phyloP scores from a whole-genome alignment of 2,329 filamentous ascomycete species.

The Verruconis gallopava region DNA sequence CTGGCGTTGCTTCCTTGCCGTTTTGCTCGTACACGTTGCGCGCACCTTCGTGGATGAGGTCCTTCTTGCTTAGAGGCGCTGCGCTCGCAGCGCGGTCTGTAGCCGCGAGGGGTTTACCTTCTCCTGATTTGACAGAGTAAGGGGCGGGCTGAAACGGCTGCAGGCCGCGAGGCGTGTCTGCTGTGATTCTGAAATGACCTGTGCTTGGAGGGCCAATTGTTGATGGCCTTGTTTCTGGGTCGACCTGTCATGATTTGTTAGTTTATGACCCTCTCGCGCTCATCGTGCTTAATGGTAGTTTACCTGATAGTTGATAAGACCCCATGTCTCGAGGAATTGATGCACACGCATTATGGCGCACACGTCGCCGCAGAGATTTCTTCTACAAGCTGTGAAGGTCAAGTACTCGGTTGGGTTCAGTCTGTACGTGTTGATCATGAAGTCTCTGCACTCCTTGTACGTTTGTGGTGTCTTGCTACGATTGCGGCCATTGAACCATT shows the following conservation, averaged over 20 bases:
- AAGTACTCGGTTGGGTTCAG: conserved; percentile 92
- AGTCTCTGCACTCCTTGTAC: conserved; percentile 98
- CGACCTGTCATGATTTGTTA: conserved; percentile 52
- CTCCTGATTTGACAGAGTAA: conserved; percentile 40
- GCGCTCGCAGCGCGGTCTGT: conserved; percentile 62
- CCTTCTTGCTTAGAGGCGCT: conserved; percentile 55
- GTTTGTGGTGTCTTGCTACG: conserved; percentile 94
- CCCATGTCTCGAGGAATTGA: conserved; percentile 96
- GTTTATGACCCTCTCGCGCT: conserved; percentile 1
- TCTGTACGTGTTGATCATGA: conserved; percentile 99
- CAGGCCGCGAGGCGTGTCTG: conserved; percentile 86
- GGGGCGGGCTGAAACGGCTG: conserved; percentile 90
- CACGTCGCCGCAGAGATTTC: conserved; percentile 92
- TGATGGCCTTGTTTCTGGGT: conserved; percentile 86
- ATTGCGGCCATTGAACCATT: conserved; percentile 98
- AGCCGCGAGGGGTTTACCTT: conserved; percentile 47
- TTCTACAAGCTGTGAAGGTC: conserved; percentile 87
- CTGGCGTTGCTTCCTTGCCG: conserved; percentile 68
- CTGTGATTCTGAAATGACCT: conserved; percentile 90
- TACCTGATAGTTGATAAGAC: conserved; percentile 97
- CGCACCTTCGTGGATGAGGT: conserved; percentile 82
- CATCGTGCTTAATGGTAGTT: too few relatives aligned
- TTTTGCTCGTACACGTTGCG: conserved; percentile 93
- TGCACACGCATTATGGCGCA: conserved; percentile 99
- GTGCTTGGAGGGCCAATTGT: conserved; percentile 95